A percentile compares a stretch with the other conserved stretches of the same genome.
Conservation (phyloP, 1,139 yeast genomes). For the Trichomonascaceae sp. region DNA sequence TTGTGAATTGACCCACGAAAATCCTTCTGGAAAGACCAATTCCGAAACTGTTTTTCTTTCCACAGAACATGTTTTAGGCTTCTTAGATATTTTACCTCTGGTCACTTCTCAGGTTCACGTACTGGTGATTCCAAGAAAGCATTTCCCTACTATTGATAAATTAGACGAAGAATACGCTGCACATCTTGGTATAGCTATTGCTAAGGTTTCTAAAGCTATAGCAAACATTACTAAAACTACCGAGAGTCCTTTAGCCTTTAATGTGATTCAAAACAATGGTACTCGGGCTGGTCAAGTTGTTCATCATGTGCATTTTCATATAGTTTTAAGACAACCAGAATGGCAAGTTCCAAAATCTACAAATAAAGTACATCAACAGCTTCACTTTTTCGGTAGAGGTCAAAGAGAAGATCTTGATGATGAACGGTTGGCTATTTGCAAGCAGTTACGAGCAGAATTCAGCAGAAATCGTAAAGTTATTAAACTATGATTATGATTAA, state of each 20-base stretch:
- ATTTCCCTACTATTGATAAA: slow-evolving; percentile 74
- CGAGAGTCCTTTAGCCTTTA: slow-evolving; percentile 67
- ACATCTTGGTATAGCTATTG: slow-evolving; percentile 64
- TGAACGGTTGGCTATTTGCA: slow-evolving; percentile 15
- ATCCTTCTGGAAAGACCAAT: slow-evolving; percentile 17
- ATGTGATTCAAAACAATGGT: slow-evolving; percentile 81
- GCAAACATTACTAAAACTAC: slow-evolving; percentile 13
- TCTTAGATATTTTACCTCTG: slow-evolving; percentile 76
- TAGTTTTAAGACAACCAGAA: slow-evolving; percentile 24
- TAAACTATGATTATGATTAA: background rate
- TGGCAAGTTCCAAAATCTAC: slow-evolving; percentile 7
- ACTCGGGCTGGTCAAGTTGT: slow-evolving; percentile 82
- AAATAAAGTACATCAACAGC: slow-evolving; percentile 1
- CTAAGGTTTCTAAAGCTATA: slow-evolving; percentile 52
- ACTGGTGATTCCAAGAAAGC: slow-evolving; percentile 72
- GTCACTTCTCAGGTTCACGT: slow-evolving; percentile 62
- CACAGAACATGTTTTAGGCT: slow-evolving; percentile 38
- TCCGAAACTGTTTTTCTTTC: slow-evolving; percentile 23
- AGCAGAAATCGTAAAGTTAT: background rate
- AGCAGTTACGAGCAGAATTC: background rate
- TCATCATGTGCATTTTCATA: slow-evolving; percentile 85
- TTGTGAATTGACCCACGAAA: slow-evolving; percentile 21
- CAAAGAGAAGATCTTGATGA: slow-evolving; percentile 28
- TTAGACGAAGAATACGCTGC: slow-evolving; percentile 61
- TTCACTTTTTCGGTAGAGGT: slow-evolving; percentile 27